These are phyloP conservation scores for Trichoderma koningii DNA, from an alignment of 2,329 filamentous ascomycete genomes.

Conservation along the genomic window DNA sequence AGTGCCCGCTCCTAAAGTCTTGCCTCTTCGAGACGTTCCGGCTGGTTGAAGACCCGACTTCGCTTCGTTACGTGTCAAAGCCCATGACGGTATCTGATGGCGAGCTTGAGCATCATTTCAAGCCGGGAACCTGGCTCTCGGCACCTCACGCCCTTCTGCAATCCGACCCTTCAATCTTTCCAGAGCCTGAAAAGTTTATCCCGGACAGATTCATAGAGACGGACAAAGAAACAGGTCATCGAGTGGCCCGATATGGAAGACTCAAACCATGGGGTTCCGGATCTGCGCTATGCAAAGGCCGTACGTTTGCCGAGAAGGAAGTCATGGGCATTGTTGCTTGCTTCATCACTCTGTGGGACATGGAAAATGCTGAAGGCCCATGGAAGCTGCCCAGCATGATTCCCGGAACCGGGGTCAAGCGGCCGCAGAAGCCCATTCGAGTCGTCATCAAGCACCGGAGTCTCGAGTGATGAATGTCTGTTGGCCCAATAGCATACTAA, in stretches of 20 bases:
- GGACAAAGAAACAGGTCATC: constrained; percentile 12
- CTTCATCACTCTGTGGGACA: constrained; percentile 20
- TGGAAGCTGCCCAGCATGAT: constrained; percentile 6
- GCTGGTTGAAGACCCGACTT: constrained; percentile 30
- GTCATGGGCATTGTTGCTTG: constrained; percentile 27
- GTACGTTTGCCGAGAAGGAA: constrained; percentile 35
- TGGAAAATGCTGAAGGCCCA: constrained; percentile 5
- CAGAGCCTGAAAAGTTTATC: constrained; percentile 29
- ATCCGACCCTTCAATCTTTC: constrained; percentile 29
- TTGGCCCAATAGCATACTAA: too few species aligned
- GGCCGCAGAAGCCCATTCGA: constrained; percentile 3
- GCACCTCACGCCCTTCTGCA: constrained; percentile 30
- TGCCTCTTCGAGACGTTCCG: constrained; percentile 33
- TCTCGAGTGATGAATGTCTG: neutral
- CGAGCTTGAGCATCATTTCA: constrained; percentile 26
- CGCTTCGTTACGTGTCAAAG: constrained; percentile 30
- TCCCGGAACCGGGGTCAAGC: constrained; percentile 16
- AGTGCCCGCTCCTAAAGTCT: constrained; percentile 33
- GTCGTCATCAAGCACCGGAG: constrained; percentile 8
- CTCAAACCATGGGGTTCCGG: constrained; percentile 34
- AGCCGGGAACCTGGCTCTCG: constrained; percentile 31
- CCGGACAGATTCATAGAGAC: constrained; percentile 32
- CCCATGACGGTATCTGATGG: constrained; percentile 29
- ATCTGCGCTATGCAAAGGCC: constrained; percentile 33
- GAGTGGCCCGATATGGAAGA: constrained; percentile 30